Evolutionary conservation across 2,329 filamentous ascomycete genomes (phyloP).

Genomic region (Trichoderma atrobrunneum): DNA sequence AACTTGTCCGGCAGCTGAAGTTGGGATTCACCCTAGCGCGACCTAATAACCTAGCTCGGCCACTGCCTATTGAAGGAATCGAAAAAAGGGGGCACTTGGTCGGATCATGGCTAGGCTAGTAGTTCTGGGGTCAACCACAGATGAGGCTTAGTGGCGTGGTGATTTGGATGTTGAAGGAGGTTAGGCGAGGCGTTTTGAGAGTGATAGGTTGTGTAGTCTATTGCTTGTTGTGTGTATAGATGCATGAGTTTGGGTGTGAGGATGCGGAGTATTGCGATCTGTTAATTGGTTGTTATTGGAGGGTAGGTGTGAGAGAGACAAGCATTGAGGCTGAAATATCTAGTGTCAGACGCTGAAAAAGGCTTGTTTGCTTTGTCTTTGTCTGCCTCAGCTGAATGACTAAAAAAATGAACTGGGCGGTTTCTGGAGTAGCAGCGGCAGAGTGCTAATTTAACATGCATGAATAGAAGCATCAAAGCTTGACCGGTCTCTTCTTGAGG

Average conservation of each 20-base stretch:
- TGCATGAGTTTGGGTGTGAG: neutral
- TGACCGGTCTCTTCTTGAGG: neutral
- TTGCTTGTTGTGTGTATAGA: neutral
- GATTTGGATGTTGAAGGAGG: neutral
- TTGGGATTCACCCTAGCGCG: neutral
- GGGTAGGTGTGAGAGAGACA: neutral
- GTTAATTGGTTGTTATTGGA: neutral
- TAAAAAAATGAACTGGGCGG: neutral
- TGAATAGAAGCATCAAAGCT: neutral
- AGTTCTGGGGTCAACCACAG: neutral
- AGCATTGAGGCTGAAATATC: neutral
- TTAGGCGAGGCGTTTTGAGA: neutral
- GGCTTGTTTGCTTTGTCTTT: neutral
- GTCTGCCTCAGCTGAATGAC: conserved; percentile 3
- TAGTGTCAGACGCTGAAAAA: neutral
- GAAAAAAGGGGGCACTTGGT: neutral
- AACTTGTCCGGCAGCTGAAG: neutral
- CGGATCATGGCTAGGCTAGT: neutral
- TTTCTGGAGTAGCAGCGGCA: neutral
- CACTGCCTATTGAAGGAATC: neutral
- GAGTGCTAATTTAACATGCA: neutral
- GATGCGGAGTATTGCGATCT: neutral
- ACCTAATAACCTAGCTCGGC: neutral
- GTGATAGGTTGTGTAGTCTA: neutral
- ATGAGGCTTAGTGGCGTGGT: neutral